Base-by-base conservation (phyloP, 2,329 filamentous ascomycete species). In the Clonostachys byssicola region DNA sequence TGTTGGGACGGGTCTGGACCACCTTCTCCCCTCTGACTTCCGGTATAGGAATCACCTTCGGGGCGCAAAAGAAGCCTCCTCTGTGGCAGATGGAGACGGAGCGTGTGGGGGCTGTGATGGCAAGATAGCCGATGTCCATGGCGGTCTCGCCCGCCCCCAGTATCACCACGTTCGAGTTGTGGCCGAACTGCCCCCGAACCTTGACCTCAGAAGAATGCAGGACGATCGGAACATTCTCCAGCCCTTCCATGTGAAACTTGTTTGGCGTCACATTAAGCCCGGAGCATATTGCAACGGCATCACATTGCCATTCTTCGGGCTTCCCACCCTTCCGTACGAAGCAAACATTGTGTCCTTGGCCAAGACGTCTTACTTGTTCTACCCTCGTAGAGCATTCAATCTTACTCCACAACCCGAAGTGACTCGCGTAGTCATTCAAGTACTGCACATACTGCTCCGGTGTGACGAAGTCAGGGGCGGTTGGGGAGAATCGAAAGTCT, bases 151-250 rank as follows among this genome's bases (percentile, higher is more conserved):
- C 70, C 12, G 57, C 63, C 5, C 71, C 72, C 2, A 74, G 50
- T 40, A 74, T 56, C 50, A 74, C 54, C 12, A 74, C 65, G 6
- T 66, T 66, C 35, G 61, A 69, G n/a, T 57, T 59, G 5, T 52
- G 35, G 10, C 63, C 64, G 46, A 74, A 69, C 48, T 74, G 66
- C 20, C 57, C 52, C 12, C 64, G 58, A 3, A 43, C 50, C 54
- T 74, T 73, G 55, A 75, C 60, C 23, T 65, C 46, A 1, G 69
- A 71, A 12, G 72, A 74, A 50, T 75, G 72, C n/a, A 73, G 54
- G 2, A 68, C 64, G 4, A 49, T 30, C 0, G 62, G 60, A 0
- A 71, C 58, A 14, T 57, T 56, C 5, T 67, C 58, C 23, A 70
- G 51, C 6, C 71, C 70, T 30, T 56, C 38, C 43, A 75, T 60